Base-by-base conservation (phyloP, 2,329 filamentous ascomycete genomes). In the Exophiala sp. region DNA sequence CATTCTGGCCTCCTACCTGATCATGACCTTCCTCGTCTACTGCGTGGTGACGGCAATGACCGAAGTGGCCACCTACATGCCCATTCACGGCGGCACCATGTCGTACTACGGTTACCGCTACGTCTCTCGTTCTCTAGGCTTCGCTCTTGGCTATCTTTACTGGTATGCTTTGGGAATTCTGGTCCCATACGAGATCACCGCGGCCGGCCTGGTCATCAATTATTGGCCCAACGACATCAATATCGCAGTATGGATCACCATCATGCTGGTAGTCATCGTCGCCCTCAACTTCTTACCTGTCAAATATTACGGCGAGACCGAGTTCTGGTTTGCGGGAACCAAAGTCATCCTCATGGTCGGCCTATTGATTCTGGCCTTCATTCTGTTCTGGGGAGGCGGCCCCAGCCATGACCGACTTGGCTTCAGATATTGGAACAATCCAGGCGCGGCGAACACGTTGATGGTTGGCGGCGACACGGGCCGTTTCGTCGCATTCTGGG, bases 181-280 rank as follows among this genome's bases (percentile, higher is more conserved):
- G 30, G 68, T 75, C 0, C 72, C 70, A 41, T 75, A 78, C 50
- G 82, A 86, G 65, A 81, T 85, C 53, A 79, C 79, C 0, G 82
- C 82, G 6, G 80, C 81, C 10, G 76, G 78, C 34, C 74, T 84
- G n/a, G 72, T 86, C 23, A 81, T 85, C 52, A 68, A 78, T 52
- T 84, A 79, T 62, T 86, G 82, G 82, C 60, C 67, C 9, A 63
- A 67, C 2, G 60, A 61, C 14, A 52, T 73, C 42, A 68, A 71
- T 35, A 64, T 72, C 5, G 70, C 69, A 1, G 70, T 71, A 4
- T 76, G 73, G 73, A 74, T 76, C 45, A 77, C 78, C 2, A 76
- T 81, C 53, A 69, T 81, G 55, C 73, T 86, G 54, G 66, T 80
- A 2, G 70, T 85, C 14, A 78, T 85, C 40, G 64, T 76, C 13